These are phyloP conservation scores for Cichorium intybus DNA, from an alignment of 140 eudicot species.

Conservation along the genomic window DNA sequence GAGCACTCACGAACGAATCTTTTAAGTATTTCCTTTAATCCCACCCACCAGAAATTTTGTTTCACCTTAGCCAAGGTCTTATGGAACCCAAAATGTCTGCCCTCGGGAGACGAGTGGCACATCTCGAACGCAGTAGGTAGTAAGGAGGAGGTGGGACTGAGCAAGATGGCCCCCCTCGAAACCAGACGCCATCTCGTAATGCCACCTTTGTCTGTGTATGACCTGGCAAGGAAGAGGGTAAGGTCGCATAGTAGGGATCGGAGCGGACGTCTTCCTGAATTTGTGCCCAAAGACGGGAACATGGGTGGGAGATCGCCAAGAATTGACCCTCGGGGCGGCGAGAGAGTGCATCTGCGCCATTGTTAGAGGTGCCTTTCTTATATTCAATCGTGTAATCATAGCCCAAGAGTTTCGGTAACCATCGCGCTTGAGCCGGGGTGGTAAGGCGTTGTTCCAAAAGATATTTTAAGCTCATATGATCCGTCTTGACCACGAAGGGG, in stretches of 20 bases:
- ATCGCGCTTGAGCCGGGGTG: slow-evolving; percentile 7
- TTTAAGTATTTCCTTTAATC: not conserved
- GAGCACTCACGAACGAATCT: not conserved
- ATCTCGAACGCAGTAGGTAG: not conserved
- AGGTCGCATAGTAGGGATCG: not conserved
- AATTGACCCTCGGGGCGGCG: not conserved
- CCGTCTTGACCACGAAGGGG: not conserved
- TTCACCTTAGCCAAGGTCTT: not conserved
- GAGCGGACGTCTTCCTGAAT: not conserved
- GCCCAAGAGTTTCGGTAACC: slow-evolving; percentile 14
- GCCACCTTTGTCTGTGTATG: not conserved
- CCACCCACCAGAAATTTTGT: not conserved
- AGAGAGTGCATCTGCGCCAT: not conserved
- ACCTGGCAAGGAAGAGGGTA: not conserved
- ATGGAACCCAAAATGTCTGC: slow-evolving; percentile 1
- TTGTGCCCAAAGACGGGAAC: not conserved
- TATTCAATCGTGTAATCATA: not conserved
- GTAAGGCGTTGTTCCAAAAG: not conserved
- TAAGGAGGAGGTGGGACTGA: not conserved
- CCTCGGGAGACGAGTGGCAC: not conserved
- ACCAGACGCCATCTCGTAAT: not conserved
- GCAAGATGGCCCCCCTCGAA: not conserved
- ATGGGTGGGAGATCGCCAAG: not conserved
- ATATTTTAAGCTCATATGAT: not conserved
- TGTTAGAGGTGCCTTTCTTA: not conserved